Evolutionary conservation across 306 rosid genomes (phyloP), one percentile per base, ranked within the genome.

Genomic region (Cicer cuneatum): DNA sequence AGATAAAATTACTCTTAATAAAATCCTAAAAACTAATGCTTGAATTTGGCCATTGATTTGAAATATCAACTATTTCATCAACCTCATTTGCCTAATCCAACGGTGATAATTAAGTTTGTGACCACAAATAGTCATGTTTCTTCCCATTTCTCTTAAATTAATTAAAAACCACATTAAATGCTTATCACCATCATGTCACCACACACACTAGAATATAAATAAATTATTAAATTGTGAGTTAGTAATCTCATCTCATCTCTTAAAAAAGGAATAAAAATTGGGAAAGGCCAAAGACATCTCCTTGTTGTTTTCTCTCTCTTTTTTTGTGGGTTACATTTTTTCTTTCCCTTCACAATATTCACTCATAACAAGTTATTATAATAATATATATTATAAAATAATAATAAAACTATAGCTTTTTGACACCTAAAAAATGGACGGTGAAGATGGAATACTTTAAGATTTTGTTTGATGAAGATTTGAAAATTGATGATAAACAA

Each of bases 121-220:
- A 72, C 52, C 51, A 78, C 72, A 74, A 82, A 59, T 48, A 71
- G 40, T 29, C 63, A 73, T 29, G 65, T 40, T 67, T 72, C 69
- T 74, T 76, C 48, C 35, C 38, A 41, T 66, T 1, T 54, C 7
- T 66, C 64, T n/a, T 9, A 1, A 46, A 29, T 29, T 29, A 47
- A 6, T 18, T 38, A 24, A 60, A 80, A 80, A 72, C 19, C 71
- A 78, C 80, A 77, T 84, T 67, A 70, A 79, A 75, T 83, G 73
- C 77, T 82, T 71, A 77, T 90, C 87, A 81, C 77, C 86, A 76
- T 77, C 84, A 84, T 85, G 88, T 84, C 94, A 85, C 82, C 90
- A 71, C 74, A 71, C 78, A 75, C 72, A 53, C 38, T 60, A 74
- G 49, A 79, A 86, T 73, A 84, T 64, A 35, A 71, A 29, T 29